Evolutionary conservation across 768 basidiomycete species (phyloP), one percentile per base, ranked within the genome.

Genomic region (Tylopilus subfusipes): DNA sequence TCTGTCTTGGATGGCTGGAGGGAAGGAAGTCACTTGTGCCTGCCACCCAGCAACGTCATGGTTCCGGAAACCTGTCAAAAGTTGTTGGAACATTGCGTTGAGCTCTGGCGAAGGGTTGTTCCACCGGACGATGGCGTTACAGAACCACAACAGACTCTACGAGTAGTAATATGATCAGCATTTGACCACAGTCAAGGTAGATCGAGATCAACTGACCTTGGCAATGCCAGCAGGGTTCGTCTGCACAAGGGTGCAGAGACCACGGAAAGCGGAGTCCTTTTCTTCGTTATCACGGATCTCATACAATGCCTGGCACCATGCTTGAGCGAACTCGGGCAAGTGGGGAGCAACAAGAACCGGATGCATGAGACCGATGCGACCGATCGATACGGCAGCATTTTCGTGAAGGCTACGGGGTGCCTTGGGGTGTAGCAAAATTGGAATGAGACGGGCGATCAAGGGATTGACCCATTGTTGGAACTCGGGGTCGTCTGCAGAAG

Each of bases 261-360:
- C 97, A 53, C 95, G 82, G 84, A 98, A 99, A 7, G 97, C 97
- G 21, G 94, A 98, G 66, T 98, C 97, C 74, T 98, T 99, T 77
- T 99, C 97, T 63, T 98, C 96, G 65, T 98, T 99, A 66, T 99
- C 97, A 59, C 97, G 87, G 70, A 99, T 99, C 72, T 98, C 97
- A 68, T 94, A 94, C 50, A 99, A 75, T 8, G 96, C 94, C 63
- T 92, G 90, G 71, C 96, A 97, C 97, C 97, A 99, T 14, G 90
- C 85, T 69, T 92, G 90, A 5, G 93, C 94, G 71, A 98, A 98
- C 60, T 89, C 87, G 0, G 84, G 80, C 27, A 98, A 75, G 66
- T 94, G 86, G 22, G 94, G 93, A 12, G 96, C 93, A 45, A 98
- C 93, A 21, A 91, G 72, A 19, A 74, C 71, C 0, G 97, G 97